Percentiles rank a stretch among this genome's conserved stretches.
These are phyloP conservation scores for Scleroderma bovista DNA, from an alignment of 768 basidiomycete genomes.

Conservation along the genomic window DNA sequence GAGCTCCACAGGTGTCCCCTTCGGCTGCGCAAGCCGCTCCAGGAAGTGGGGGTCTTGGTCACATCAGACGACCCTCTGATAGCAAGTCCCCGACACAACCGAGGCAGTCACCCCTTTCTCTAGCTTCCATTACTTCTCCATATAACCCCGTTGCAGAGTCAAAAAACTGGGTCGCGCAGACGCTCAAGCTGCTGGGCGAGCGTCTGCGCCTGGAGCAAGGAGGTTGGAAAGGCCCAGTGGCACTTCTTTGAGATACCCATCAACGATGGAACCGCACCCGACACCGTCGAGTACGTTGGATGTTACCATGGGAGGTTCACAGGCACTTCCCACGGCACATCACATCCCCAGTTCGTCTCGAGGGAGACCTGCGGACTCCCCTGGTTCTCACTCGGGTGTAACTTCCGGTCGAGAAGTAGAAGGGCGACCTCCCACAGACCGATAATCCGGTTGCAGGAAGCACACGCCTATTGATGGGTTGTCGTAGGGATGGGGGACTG, in stretches of 20 bases:
- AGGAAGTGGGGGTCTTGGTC: conserved; percentile 14
- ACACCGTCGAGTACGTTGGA: conserved; percentile 18
- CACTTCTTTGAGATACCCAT: conserved; percentile 35
- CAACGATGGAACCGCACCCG: conserved; percentile 19
- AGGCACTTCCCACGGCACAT: conserved; percentile 26
- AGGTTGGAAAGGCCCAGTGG: conserved; percentile 30
- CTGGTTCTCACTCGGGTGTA: conserved; percentile 16
- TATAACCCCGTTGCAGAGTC: conserved; percentile 38
- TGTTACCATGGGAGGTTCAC: conserved; percentile 26
- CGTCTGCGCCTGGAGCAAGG: conserved; percentile 60
- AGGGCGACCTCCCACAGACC: conserved; percentile 24
- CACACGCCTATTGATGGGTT: neutral
- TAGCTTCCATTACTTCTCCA: conserved; percentile 38
- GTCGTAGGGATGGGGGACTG: conserved; percentile 2
- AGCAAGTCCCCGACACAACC: conserved; percentile 25
- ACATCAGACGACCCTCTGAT: conserved; percentile 27
- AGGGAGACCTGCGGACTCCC: conserved; percentile 32
- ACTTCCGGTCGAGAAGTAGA: conserved; percentile 32
- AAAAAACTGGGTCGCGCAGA: conserved; percentile 82
- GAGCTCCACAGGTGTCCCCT: conserved; percentile 14
- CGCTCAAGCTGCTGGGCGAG: conserved; percentile 63
- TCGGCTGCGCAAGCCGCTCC: conserved; percentile 13
- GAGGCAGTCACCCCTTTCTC: conserved; percentile 35
- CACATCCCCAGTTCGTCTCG: conserved; percentile 30
- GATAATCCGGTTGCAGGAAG: conserved; percentile 11